These are phyloP conservation scores for Dactylorhiza incarnata DNA, from an alignment of 106 monocot genomes.

Conservation along the genomic window DNA sequence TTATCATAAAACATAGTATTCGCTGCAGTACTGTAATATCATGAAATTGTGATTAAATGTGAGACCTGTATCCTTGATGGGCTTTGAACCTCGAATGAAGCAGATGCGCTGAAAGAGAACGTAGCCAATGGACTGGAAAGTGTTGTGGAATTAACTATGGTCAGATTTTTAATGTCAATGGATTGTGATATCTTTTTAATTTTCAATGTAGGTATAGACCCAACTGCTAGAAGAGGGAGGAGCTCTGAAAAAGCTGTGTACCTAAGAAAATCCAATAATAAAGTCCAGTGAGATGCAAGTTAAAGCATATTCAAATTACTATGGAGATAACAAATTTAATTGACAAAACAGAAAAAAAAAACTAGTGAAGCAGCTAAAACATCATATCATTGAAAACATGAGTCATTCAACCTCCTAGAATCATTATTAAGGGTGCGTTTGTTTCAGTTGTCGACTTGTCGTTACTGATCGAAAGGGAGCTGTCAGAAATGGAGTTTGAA, in stretches of 20 bases:
- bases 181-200: conserved; percentile 77
- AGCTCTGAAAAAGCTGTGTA: conserved; percentile 90
- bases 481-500: too few species aligned
- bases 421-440: too few species aligned
- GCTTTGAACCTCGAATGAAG: conserved; percentile 82
- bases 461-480: too few species aligned
- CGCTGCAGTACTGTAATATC: not conserved
- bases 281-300: not conserved
- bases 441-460: too few species aligned
- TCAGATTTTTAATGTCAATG: conserved; percentile 47
- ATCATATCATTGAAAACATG: too few species aligned
- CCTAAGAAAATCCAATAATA: conserved; percentile 32
- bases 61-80: conserved; percentile 83
- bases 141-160: conserved; percentile 52
- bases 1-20: not conserved
- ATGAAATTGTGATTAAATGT: not conserved
- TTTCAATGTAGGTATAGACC: conserved; percentile 52
- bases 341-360: not conserved
- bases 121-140: conserved; percentile 56
- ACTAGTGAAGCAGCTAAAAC: not conserved
- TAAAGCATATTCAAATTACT: not conserved
- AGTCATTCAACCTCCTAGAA: too few species aligned
- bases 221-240: conserved; percentile 60
- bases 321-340: not conserved
- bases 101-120: conserved; percentile 70